Base-by-base conservation (phyloP, 768 basidiomycete species). In the Phaeotremella fagi region DNA sequence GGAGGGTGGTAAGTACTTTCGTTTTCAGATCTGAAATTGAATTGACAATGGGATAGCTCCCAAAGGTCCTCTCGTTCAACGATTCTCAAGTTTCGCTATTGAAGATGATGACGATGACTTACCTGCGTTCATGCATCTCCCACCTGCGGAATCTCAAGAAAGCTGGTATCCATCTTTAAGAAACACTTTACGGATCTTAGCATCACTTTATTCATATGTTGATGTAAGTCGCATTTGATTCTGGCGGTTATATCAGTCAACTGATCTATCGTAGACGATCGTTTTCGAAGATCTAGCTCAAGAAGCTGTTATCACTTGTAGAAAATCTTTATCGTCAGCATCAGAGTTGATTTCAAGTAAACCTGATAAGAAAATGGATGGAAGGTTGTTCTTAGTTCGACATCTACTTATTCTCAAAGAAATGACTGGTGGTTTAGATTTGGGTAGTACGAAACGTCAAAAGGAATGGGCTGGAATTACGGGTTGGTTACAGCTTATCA, bases 281-380 rank as follows among this genome's bases (percentile, higher is more conserved):
- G 92, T 97, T 53, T 99, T 95, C 54, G 87, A 91, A 63, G 95
- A 99, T 71, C 87, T 98, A 35, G 91, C 94, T 0, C 88, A 91
- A 75, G 92, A 97, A 75, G 89, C 92, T 0, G 80, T 95, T 27
- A 79, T 81, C 12, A 77, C 90, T 3, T 94, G 91, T 71, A 82
- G 85, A 29, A 80, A 85, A 54, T 94, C 92, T 0, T 80, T 98
- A 3, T 78, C 86, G 29, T 73, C 80, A 4, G 90, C 88, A 0
- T 80, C 66, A 1, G 80, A 85, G n/a, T 76, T 79, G 20, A 78
- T 97, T 45, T 78, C 80, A 22, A 63, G 76, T 1, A 61, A 62
- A 6, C 43, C 63, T 26, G 81, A 80, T 29, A 60, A 76, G 5
- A 65, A 72, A 4, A 73, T 87, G 6, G 90, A 97, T 60, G 88